Evolutionary conservation across 208 protist genomes (phyloP).

Genomic region (Kentomonas sorsogonicus): DNA sequence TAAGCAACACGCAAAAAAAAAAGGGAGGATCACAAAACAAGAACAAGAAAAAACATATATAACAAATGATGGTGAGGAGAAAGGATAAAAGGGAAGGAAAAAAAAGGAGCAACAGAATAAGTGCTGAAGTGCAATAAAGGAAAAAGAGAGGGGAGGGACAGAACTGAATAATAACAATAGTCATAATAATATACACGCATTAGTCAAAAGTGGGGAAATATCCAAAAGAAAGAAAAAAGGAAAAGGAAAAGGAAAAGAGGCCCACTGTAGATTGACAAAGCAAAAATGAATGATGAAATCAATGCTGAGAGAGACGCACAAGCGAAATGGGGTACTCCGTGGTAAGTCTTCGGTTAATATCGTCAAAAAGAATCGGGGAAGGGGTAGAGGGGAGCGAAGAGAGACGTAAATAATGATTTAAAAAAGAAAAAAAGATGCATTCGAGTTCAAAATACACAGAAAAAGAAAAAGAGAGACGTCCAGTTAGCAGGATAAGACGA

Average conservation of each 20-base stretch:
- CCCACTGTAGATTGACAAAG: too few species aligned
- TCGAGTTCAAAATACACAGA: not conserved
- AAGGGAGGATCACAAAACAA: slow-evolving; percentile 9
- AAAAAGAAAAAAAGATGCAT: not conserved
- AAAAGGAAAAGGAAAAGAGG: not conserved
- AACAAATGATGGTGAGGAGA: not conserved
- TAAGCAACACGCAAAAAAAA: slow-evolving; percentile 9
- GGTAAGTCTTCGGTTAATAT: too few species aligned
- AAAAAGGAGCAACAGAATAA: slow-evolving; percentile 1
- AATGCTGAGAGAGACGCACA: too few species aligned
- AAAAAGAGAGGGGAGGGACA: not conserved
- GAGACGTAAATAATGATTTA: too few species aligned
- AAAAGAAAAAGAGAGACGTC: slow-evolving; percentile 17
- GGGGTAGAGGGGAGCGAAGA: too few species aligned
- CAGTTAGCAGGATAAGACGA: too few species aligned
- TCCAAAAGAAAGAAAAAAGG: slow-evolving; percentile 11
- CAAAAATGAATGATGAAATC: too few species aligned
- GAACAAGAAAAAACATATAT: slow-evolving; percentile 5
- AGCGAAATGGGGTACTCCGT: too few species aligned
- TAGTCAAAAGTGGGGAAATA: not conserved
- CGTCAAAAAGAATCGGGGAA: too few species aligned
- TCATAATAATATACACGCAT: not conserved
- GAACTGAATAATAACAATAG: not conserved
- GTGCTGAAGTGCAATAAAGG: not conserved
- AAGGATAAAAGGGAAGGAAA: not conserved